Conservation (phyloP, 2,329 filamentous ascomycete species). For the Cladorrhinum sp. region DNA sequence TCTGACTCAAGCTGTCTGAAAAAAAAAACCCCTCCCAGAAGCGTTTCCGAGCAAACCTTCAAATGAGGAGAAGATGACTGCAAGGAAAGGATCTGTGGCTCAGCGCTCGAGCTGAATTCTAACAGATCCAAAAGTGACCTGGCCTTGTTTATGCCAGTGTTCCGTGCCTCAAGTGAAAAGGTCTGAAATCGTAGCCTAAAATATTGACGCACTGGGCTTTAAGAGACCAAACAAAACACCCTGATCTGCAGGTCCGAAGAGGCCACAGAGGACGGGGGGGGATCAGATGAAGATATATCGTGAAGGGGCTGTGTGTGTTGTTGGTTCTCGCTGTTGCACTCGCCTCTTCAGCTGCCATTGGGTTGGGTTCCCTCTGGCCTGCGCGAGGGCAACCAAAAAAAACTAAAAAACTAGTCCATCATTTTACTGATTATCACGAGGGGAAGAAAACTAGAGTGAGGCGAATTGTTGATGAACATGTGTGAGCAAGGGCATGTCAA, state of each 20-base stretch:
- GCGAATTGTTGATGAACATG: too few relatives aligned
- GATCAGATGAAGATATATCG: background rate
- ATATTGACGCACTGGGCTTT: background rate
- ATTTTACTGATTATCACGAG: too few relatives aligned
- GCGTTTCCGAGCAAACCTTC: background rate
- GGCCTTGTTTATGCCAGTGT: background rate
- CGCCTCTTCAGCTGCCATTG: background rate
- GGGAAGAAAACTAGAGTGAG: too few relatives aligned
- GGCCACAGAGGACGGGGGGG: background rate
- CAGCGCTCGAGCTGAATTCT: constrained; percentile 1
- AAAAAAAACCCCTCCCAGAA: background rate
- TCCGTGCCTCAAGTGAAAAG: background rate
- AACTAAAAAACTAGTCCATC: too few relatives aligned
- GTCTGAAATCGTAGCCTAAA: background rate
- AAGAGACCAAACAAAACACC: background rate
- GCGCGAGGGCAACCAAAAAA: background rate
- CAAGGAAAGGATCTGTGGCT: background rate
- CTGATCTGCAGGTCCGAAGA: background rate
- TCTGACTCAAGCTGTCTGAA: background rate
- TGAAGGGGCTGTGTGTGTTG: constrained; percentile 5
- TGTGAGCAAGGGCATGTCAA: too few relatives aligned
- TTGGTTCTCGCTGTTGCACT: background rate
- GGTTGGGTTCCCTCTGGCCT: constrained; percentile 17
- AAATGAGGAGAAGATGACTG: background rate
- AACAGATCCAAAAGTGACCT: background rate